Evolutionary conservation across 192 early-diverging fungal genomes (phyloP).

Genomic region (Globomyces pollinis-pini): DNA sequence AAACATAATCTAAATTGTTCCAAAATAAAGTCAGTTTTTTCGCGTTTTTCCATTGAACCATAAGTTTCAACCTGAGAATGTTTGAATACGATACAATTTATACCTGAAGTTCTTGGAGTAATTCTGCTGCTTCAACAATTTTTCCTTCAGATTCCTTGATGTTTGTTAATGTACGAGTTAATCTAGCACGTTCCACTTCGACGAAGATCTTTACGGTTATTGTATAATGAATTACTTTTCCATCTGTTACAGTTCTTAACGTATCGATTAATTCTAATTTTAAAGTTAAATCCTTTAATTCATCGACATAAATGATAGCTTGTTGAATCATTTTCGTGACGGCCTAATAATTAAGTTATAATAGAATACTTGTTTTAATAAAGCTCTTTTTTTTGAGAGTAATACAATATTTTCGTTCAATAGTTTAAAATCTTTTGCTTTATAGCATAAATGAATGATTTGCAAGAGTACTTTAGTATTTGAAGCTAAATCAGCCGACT

Average conservation of each 20-base stretch:
- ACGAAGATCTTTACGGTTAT: constrained; percentile 95
- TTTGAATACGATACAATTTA: no score
- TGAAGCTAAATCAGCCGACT: constrained; percentile 83
- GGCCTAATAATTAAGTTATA: constrained; percentile 60
- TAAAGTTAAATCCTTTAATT: constrained; percentile 69
- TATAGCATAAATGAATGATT: constrained; percentile 66
- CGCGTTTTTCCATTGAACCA: constrained; percentile 96
- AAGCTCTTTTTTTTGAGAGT: constrained; percentile 95
- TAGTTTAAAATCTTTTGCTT: constrained; percentile 74
- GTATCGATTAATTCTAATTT: constrained; percentile 91
- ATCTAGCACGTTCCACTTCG: constrained; percentile 93
- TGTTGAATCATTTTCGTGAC: constrained; percentile 92
- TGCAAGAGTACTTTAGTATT: constrained; percentile 78
- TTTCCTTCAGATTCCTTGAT: constrained; percentile 89
- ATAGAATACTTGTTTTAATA: constrained; percentile 68
- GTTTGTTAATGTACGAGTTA: constrained; percentile 81
- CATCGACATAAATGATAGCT: constrained; percentile 80
- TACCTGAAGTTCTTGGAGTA: constrained; percentile 94
- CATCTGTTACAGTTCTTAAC: constrained; percentile 90
- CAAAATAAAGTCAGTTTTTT: constrained; percentile 98
- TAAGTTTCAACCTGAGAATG: constrained; percentile 98
- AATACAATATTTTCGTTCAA: constrained; percentile 87
- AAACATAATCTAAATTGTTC: constrained; percentile 96
- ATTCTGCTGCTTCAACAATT: constrained; percentile 83
- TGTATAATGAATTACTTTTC: constrained; percentile 59